These are phyloP conservation scores for Dactylellina haptotyla DNA, from an alignment of 2,329 filamentous ascomycete species.

Conservation along the genomic window DNA sequence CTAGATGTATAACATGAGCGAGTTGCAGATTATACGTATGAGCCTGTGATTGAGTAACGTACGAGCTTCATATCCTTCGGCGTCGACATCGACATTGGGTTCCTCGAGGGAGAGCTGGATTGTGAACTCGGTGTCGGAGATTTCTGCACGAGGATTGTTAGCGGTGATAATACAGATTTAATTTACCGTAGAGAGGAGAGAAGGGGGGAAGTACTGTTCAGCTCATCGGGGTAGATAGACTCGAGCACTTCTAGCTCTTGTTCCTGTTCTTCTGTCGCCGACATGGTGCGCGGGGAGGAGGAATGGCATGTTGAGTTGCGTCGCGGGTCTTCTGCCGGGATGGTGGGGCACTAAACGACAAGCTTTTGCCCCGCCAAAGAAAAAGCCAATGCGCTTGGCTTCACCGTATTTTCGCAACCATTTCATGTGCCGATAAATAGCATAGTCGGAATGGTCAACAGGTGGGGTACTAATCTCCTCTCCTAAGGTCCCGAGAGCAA, in stretches of 20 bases:
- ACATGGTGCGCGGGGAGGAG: constrained; percentile 28
- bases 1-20: too few relatives aligned
- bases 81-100: constrained; percentile 68
- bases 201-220: constrained; percentile 72
- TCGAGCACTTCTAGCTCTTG: constrained; percentile 98
- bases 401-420: too few relatives aligned
- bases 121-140: constrained; percentile 88
- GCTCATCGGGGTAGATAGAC: constrained; percentile 98
- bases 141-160: constrained; percentile 70
- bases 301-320: constrained; percentile 9
- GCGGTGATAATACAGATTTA: neutral
- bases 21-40: too few relatives aligned
- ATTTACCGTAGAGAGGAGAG: neutral
- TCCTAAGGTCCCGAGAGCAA: too few relatives aligned
- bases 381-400: neutral
- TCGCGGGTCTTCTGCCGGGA: neutral
- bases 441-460: too few relatives aligned
- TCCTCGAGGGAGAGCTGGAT: constrained; percentile 87
- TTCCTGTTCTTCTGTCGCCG: constrained; percentile 75
- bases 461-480: too few relatives aligned
- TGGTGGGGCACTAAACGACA: constrained; percentile 33
- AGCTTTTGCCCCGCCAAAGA: constrained; percentile 48
- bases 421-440: too few relatives aligned
- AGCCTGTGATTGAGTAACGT: constrained; percentile 50
- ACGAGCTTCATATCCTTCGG: constrained; percentile 71